phyloP scores from a whole-genome alignment of 2,329 filamentous ascomycete genomes.

The Neobulgaria alba region DNA sequence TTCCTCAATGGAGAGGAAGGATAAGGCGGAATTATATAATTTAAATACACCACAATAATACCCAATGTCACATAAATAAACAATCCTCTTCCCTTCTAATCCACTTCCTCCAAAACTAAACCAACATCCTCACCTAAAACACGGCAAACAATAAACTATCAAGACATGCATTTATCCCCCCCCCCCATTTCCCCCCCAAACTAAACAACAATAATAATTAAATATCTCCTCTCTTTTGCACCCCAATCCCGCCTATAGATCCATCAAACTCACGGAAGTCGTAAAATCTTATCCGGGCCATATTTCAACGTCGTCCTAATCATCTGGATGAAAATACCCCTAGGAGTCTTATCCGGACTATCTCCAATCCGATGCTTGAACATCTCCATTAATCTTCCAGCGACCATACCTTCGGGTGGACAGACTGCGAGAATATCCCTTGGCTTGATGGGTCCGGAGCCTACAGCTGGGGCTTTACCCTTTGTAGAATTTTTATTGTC shows the following conservation, averaged over 20 bases:
- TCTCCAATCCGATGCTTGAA: conserved; percentile 46
- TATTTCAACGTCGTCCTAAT: conserved; percentile 48
- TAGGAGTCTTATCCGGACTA: conserved; percentile 41
- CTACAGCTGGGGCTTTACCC: conserved; percentile 4
- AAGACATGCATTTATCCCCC: too few species aligned
- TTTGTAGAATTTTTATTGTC: too few species aligned
- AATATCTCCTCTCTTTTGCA: too few species aligned
- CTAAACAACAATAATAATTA: too few species aligned
- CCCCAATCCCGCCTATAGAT: too few species aligned
- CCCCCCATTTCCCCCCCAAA: too few species aligned
- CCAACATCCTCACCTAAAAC: neutral
- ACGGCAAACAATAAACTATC: neutral
- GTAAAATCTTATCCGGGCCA: conserved; percentile 45
- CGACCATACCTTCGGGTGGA: conserved; percentile 43
- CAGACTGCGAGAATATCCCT: conserved; percentile 47
- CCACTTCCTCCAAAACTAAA: neutral
- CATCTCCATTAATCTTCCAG: conserved; percentile 43
- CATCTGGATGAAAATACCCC: conserved; percentile 48
- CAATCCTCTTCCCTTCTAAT: neutral
- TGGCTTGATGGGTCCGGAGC: conserved; percentile 34
- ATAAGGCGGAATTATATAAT: too few species aligned
- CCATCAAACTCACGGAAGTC: conserved; percentile 15
- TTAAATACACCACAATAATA: neutral
- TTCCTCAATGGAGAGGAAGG: too few species aligned
- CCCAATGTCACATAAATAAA: neutral